Evolutionary conservation across 768 basidiomycete genomes (phyloP), one percentile per base, ranked within the genome.

Genomic region (Phylloporus sp.): DNA sequence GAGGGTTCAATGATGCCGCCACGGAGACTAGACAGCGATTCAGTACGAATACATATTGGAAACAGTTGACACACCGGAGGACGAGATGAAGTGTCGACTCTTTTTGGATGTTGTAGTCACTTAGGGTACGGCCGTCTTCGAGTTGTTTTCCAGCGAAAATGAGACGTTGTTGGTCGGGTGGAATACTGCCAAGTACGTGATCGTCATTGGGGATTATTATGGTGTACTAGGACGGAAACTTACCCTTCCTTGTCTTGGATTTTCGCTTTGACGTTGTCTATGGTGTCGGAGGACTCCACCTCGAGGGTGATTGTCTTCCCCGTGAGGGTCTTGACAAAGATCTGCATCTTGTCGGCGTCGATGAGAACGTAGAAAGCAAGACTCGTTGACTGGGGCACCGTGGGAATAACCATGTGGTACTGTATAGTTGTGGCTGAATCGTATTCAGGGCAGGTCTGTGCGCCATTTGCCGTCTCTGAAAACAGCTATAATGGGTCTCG

Each of bases 1-100:
- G 96, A 98, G 53, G 96, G 96, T 75, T 99, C 96, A 58, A 99
- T 98, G 77, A 99, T 92, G 42, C 96, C 96, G 53, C 96, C 58
- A 24, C 42, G 54, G 34, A 54, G 54, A 49, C 59, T 63, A 13
- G 27, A 42, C 2, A 14, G 2, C 7, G 6, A 15, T 26, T 58
- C 14, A 58, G 34, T 24, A 24, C 27, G 11, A 24, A 23, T 10
- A 23, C 24, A 13, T 17, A n/a, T 9, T 28, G 7, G n/a, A 17
- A 9, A 9, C 14, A 15, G 6, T 14, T 32, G 23, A 61, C 83
- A 64, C 52, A 89, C 89, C 91, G 90, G 69, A 95, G 90, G 57
- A 97, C 93, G 60, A 97, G 77, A 74, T 98, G 94, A 57, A 98
- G 89, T 22, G 94, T 98, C 18, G 91, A 94, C 71, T 97, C 94